Conservation (phyloP, 2,329 filamentous ascomycete genomes). For the Microsporum canis region DNA sequence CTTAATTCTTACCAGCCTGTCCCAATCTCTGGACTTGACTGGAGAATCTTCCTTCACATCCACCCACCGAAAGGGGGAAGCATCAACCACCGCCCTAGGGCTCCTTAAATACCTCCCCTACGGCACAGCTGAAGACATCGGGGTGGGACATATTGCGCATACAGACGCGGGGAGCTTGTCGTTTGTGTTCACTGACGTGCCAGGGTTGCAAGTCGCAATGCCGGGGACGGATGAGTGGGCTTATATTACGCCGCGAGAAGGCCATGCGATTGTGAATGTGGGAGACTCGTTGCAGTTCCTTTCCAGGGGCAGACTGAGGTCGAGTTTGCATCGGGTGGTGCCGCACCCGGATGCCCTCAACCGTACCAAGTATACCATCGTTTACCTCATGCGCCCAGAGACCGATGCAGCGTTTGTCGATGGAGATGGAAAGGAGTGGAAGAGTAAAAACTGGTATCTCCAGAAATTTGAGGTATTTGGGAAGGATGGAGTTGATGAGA, state of each 20-base stretch:
- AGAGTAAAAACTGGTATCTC: conserved; percentile 14
- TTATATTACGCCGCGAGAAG: conserved; percentile 19
- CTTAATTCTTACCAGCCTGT: too few species aligned
- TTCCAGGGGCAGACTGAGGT: conserved; percentile 14
- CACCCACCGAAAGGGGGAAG: too few species aligned
- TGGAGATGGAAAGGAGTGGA: conserved; percentile 1
- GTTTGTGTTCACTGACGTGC: conserved; percentile 20
- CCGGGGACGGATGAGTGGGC: conserved; percentile 16
- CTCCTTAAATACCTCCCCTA: conserved; percentile 37
- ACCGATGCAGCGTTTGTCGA: conserved; percentile 14
- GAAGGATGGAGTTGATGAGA: conserved; percentile 53
- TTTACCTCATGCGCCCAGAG: conserved; percentile 18
- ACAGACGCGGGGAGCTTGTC: conserved; percentile 23
- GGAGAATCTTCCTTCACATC: too few species aligned
- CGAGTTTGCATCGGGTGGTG: conserved; percentile 19
- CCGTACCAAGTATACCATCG: conserved; percentile 15
- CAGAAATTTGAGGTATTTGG: neutral
- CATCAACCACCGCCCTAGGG: too few species aligned
- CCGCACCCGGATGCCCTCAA: conserved; percentile 10
- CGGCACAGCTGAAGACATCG: neutral
- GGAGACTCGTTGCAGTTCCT: conserved; percentile 23
- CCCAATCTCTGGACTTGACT: too few species aligned
- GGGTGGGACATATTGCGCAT: conserved; percentile 20
- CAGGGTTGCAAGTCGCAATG: conserved; percentile 22
- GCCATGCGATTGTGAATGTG: conserved; percentile 26